Percentiles rank a stretch among this genome's conserved stretches.
Evolutionary conservation across 768 basidiomycete genomes (phyloP).

Genomic region (Amanita phalloides): DNA sequence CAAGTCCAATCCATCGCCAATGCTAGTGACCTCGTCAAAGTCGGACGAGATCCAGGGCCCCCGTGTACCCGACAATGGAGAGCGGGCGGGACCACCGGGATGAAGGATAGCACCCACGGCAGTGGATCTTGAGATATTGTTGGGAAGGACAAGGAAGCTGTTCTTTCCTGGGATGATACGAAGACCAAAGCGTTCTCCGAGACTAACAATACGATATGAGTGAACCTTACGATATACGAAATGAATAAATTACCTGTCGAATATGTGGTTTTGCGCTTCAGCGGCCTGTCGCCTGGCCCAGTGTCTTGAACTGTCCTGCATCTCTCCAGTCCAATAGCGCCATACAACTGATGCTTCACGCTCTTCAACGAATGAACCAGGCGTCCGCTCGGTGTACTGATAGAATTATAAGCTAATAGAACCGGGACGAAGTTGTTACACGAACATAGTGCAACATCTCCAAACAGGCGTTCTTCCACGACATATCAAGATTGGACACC

Average conservation of each 20-base stretch:
- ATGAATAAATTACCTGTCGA: slow-evolving; percentile 42
- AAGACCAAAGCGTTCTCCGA: slow-evolving; percentile 74
- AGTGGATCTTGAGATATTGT: slow-evolving; percentile 74
- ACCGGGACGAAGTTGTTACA: slow-evolving; percentile 9
- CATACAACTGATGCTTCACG: slow-evolving; percentile 76
- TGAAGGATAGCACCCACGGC: slow-evolving; percentile 74
- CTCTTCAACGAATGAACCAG: slow-evolving; percentile 77
- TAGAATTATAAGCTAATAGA: slow-evolving; percentile 1
- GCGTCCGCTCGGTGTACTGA: slow-evolving; percentile 84
- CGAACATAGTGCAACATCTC: slow-evolving; percentile 80
- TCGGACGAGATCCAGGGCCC: slow-evolving; percentile 20
- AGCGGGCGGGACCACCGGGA: slow-evolving; percentile 42
- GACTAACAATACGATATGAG: slow-evolving; percentile 23
- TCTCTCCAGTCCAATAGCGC: slow-evolving; percentile 66
- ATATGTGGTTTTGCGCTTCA: slow-evolving; percentile 88
- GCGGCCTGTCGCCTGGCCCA: slow-evolving; percentile 86
- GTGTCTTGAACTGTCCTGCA: slow-evolving; percentile 36
- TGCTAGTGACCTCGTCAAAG: slow-evolving; percentile 11
- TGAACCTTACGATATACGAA: neutral
- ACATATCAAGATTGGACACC: slow-evolving; percentile 67
- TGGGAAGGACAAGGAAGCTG: slow-evolving; percentile 75
- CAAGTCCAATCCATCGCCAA: slow-evolving; percentile 36
- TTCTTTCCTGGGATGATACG: slow-evolving; percentile 76
- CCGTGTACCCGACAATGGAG: slow-evolving; percentile 29
- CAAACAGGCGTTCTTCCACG: slow-evolving; percentile 72